Conservation (phyloP, 2,329 filamentous ascomycete genomes). For the Botrytis aclada region DNA sequence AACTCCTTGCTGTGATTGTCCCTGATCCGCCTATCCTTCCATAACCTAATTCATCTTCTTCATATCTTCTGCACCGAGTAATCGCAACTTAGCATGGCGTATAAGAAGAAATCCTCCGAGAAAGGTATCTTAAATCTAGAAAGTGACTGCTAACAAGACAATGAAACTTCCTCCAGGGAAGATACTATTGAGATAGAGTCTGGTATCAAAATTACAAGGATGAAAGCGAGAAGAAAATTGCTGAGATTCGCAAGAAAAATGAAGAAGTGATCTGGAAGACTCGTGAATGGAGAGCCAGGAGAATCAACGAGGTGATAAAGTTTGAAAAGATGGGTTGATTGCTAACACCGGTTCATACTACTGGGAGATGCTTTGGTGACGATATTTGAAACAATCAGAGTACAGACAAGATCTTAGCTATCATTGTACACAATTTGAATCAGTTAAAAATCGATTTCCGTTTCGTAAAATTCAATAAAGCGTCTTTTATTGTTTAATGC, state of each 20-base stretch:
- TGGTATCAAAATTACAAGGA: not conserved
- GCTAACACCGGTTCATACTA: not conserved
- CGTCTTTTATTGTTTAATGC: not conserved
- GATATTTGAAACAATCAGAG: not conserved
- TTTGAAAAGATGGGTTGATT: not conserved
- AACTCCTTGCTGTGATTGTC: too few relatives aligned
- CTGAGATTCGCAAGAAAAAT: not conserved
- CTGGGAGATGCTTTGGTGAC: not conserved
- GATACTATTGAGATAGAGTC: not conserved
- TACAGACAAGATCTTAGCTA: not conserved
- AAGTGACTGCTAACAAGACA: not conserved
- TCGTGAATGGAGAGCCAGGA: not conserved
- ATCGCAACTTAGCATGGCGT: not conserved
- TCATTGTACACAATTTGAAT: not conserved
- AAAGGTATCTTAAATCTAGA: too few relatives aligned
- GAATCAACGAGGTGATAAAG: not conserved
- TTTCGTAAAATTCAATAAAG: not conserved
- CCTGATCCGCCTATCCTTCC: not conserved
- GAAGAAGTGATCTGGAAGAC: not conserved
- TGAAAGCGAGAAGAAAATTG: not conserved
- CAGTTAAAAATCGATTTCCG: accelerated
- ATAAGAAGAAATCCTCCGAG: not conserved
- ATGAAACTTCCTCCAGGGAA: too few relatives aligned
- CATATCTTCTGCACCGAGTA: too few relatives aligned
- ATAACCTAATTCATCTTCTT: not conserved